Base-by-base conservation (phyloP, 306 rosid species). In the Cucurbita pepo region DNA sequence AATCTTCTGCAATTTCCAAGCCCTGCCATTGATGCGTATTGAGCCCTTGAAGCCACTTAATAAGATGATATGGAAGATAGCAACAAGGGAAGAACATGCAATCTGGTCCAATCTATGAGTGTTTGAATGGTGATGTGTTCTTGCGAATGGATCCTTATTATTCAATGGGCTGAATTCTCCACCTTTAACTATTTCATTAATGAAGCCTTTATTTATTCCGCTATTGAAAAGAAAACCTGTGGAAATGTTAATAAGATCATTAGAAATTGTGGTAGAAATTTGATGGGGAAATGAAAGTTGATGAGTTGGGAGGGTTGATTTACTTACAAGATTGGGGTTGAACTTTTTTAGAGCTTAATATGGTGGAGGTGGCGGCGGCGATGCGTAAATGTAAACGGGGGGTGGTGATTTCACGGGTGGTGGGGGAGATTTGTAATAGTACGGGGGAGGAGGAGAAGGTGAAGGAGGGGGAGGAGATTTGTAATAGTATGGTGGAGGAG, bases 351-450 rank as follows among this genome's bases (percentile, higher is more conserved):
- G 45, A 47, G 54, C 85, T 78, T 87, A 93, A 74, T 81, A 84
- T 71, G 79, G 73, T 11, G 95, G 89, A 12, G 95, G 91, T 4
- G 95, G 91, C 0, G 91, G 91, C 0, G 91, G 96, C 1, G 89
- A 82, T 41, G 79, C 83, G 86, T 85, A 84, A 38, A 37, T 14
- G 62, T 84, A 84, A 9, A 80, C 44, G 10, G 47, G 47, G 11
- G 86, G 72, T 21, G 85, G 88, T 5, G 88, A 81, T 1, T 83
- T 78, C 0, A 81, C 41, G 0, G 85, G 22, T 75, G 75, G 37
- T 36, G 55, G 73, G 0, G 70, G 70, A 30, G 34, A 30, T 30
- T 30, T 30, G 34, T 30, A 30, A 30, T 30, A 30, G 34, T 30
- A 30, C 0, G 34, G 34, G 34, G 34, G 34, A 30, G 34, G 34